Evolutionary conservation across 2,329 filamentous ascomycete genomes (phyloP).

Genomic region (Septoria petroselini): DNA sequence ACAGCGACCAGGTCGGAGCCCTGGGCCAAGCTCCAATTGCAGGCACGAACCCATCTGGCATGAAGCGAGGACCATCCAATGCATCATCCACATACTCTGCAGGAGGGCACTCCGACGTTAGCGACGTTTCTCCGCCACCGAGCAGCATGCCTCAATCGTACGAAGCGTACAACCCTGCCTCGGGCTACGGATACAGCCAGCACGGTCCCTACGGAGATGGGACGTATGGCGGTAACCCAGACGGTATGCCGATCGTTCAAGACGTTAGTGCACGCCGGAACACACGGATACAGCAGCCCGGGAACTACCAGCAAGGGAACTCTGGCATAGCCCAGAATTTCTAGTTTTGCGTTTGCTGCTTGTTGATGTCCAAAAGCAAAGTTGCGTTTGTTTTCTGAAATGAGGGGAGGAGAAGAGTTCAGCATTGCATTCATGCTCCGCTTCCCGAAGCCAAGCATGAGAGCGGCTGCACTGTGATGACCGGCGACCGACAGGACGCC

Average conservation of each 20-base stretch:
- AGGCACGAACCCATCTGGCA: slow-evolving; percentile 59
- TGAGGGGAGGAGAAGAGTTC: slow-evolving; percentile 1
- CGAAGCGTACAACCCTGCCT: slow-evolving; percentile 31
- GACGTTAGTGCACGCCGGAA: slow-evolving; percentile 91
- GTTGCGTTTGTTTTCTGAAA: slow-evolving; percentile 7
- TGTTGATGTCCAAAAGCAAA: slow-evolving; percentile 14
- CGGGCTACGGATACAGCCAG: slow-evolving; percentile 55
- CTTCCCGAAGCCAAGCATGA: slow-evolving; percentile 8
- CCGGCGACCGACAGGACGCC: slow-evolving; percentile 3
- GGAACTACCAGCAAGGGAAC: slow-evolving; percentile 81
- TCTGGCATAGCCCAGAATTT: slow-evolving; percentile 98
- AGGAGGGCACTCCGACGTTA: slow-evolving; percentile 66
- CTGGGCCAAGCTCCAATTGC: slow-evolving; percentile 67
- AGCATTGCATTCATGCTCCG: slow-evolving; percentile 3
- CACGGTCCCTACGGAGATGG: slow-evolving; percentile 55
- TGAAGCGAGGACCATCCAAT: slow-evolving; percentile 87
- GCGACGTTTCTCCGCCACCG: slow-evolving; percentile 42
- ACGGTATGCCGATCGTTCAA: slow-evolving; percentile 76
- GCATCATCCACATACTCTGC: slow-evolving; percentile 94
- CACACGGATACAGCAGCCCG: slow-evolving; percentile 88
- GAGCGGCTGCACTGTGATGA: slow-evolving; percentile 11
- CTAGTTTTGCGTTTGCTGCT: slow-evolving; percentile 40
- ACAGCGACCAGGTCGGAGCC: slow-evolving; percentile 64
- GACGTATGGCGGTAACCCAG: slow-evolving; percentile 48
- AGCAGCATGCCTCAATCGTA: slow-evolving; percentile 33